Base-by-base conservation (phyloP, 495 filamentous ascomycete species). In the Beverwykella pulmonaria region DNA sequence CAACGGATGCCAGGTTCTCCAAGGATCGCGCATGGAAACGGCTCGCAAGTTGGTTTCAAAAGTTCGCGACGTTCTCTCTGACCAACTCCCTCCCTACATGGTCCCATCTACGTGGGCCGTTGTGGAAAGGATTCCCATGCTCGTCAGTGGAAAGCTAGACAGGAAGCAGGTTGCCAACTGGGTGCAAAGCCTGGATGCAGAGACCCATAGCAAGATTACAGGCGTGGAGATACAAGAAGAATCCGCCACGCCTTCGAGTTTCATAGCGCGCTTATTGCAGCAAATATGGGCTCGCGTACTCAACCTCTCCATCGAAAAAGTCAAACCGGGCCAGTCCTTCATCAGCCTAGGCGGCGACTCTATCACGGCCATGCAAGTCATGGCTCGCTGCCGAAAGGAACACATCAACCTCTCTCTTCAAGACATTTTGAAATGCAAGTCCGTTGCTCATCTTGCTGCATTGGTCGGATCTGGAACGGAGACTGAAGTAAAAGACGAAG, bases 281-380 rank as follows among this genome's bases (percentile, higher is more conserved):
- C 15, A 36, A 22, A 39, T 58, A 23, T 58, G 30, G 25, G 29
- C 26, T 58, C 29, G 25, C 1, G 54, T 58, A 10, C 54, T 58
- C 54, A 39, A 39, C 20, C 15, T 58, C 17, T 6, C 25, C 8
- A 32, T 39, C 6, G 54, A 58, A 39, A n/a, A n/a, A n/a, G n/a
- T n/a, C n/a, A n/a, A n/a, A n/a, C n/a, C n/a, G 36, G 53, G 41
- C 55, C 54, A 17, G 57, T 70, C 63, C 46, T 70, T 32, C 53
- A 53, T 70, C 27, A 59, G 59, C 27, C n/a, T 53, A 27, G 49
- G 49, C 5, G 49, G 49, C 49, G 49, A 53, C 49, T 53, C 49
- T 7, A 53, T 53, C 54, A 49, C 63, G 2, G 63, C 63, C 3
- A 66, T 66, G 54, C 63, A 66, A 47, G 63, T 66, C 1, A 60